A percentile compares a stretch with the other conserved stretches of the same genome.
Evolutionary conservation across 208 protist species (phyloP).

Genomic region (Herpetomonas tarakana): DNA sequence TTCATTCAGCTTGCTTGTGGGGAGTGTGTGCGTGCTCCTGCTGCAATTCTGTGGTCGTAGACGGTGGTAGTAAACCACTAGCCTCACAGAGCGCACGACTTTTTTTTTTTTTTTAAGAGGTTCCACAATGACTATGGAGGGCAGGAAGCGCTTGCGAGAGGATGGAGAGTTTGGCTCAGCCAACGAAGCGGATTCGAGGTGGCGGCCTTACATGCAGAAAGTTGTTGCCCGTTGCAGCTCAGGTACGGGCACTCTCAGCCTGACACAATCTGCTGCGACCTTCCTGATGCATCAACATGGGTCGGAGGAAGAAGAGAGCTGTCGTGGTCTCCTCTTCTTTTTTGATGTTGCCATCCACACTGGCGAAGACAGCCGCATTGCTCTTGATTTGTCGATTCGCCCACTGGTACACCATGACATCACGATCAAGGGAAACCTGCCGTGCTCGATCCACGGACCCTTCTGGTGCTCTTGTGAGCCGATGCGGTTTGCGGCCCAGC

Average conservation of each 20-base stretch:
- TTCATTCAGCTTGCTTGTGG: too few species aligned
- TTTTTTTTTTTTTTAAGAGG: constrained; percentile 7
- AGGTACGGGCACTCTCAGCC: background rate
- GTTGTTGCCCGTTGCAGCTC: background rate
- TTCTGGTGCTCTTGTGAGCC: constrained; percentile 5
- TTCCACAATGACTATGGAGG: constrained; percentile 1
- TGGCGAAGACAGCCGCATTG: background rate
- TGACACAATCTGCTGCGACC: background rate
- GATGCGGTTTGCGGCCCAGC: background rate
- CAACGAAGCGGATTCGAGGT: too few species aligned
- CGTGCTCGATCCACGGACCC: constrained; percentile 1
- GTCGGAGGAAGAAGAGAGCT: too few species aligned
- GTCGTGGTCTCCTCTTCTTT: constrained; percentile 9
- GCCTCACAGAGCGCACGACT: background rate
- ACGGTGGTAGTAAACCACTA: too few species aligned
- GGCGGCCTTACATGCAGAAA: background rate
- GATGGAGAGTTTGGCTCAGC: too few species aligned
- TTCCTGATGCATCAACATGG: too few species aligned
- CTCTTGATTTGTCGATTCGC: background rate
- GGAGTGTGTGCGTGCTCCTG: too few species aligned
- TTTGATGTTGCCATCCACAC: background rate
- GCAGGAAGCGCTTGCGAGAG: background rate
- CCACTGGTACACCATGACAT: background rate
- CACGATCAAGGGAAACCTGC: background rate
- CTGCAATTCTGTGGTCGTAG: too few species aligned